Base-by-base conservation (phyloP, 768 basidiomycete genomes). In the Phaffia australis region DNA sequence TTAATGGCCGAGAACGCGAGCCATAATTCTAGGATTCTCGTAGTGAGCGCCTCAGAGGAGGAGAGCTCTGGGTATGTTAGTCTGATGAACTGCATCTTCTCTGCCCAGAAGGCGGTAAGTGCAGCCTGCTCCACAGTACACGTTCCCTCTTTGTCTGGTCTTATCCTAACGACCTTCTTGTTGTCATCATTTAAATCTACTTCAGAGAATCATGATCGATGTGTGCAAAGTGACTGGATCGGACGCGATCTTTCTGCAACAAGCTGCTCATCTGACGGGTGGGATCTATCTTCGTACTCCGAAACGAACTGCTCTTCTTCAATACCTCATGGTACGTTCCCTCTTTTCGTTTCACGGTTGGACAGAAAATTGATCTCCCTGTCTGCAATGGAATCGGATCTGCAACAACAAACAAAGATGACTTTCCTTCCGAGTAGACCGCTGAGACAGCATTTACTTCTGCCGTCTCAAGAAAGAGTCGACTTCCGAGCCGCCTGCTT, bases 81-180 rank as follows among this genome's bases (percentile, higher is more conserved):
- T 29, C 85, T 98, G 74, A 99, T 99, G 95, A 98, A 98, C 75
- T 86, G 92, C 63, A 98, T 98, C 58, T 99, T 99, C 78, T 92
- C 93, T 21, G 95, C 95, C 5, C 95, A 99, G 77, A 99, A 99
- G 79, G 81, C 91, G 71, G 94, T 89, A 70, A 71, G 86, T 64
- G 18, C 27, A 56, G 15, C 76, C 64, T 46, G 9, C 63, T 50
- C 64, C 3, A 69, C 59, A 32, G 0, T 23, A 21, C 52, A 29
- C 47, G 23, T 19, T 46, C 7, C 50, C 47, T 25, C 54, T 42
- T 55, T 42, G 35, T 42, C 8, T 14, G 29, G 3, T 14, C 30
- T 2, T 4, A 32, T 5, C n/a, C 18, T n/a, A 16, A 16, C 8
- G 52, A 54, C 27, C 16, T 50, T 50, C 49, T 50, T 15, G 15